These are phyloP conservation scores for Tulasnella sp. DNA, from an alignment of 768 basidiomycete species.

Conservation along the genomic window DNA sequence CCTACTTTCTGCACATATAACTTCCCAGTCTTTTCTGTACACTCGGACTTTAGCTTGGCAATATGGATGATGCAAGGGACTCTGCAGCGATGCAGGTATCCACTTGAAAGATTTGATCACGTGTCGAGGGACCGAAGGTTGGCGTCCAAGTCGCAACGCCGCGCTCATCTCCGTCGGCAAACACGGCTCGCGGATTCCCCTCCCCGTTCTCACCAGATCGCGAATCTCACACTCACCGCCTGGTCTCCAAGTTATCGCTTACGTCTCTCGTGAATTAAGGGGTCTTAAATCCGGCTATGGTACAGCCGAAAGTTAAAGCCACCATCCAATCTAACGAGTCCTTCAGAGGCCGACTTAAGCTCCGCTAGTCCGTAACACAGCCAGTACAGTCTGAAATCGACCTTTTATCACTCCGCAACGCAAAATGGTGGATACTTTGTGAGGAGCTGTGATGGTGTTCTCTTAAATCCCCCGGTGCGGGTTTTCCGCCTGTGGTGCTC, in stretches of 20 bases:
- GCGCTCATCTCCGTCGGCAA: not conserved
- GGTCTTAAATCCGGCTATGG: not conserved
- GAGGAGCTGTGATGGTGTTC: too few relatives aligned
- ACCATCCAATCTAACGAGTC: not conserved
- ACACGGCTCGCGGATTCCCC: not conserved
- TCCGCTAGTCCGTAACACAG: too few relatives aligned
- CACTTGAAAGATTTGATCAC: not conserved
- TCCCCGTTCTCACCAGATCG: not conserved
- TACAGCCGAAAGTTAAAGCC: not conserved
- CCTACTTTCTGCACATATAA: too few relatives aligned
- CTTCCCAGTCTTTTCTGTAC: not conserved
- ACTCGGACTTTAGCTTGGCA: not conserved
- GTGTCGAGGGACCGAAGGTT: not conserved
- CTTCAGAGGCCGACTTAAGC: too few relatives aligned
- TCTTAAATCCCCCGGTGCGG: too few relatives aligned
- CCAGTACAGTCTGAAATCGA: too few relatives aligned
- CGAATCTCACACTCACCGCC: not conserved
- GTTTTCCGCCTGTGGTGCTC: too few relatives aligned
- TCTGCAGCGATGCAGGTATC: not conserved
- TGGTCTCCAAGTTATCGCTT: not conserved
- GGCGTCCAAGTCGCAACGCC: not conserved
- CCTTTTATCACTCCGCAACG: too few relatives aligned
- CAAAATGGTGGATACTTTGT: too few relatives aligned
- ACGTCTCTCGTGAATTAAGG: not conserved
- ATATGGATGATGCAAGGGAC: not conserved